Conservation (phyloP, 805 yeast species). For the Zygoascus flipseniorum region DNA sequence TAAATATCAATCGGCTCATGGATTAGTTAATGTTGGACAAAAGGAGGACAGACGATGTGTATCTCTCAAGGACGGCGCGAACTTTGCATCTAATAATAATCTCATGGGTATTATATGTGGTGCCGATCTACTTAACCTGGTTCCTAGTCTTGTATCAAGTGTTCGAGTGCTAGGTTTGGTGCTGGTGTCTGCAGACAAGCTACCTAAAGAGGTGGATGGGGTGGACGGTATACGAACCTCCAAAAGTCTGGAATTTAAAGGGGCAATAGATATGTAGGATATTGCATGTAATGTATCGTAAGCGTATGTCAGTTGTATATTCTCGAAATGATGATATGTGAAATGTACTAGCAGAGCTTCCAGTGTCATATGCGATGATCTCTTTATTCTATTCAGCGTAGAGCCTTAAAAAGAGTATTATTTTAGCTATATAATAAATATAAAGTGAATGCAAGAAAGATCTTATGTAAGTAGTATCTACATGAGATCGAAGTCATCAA, state of each 20-base stretch:
- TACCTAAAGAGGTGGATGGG: constrained; percentile 21
- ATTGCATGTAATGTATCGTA: background rate
- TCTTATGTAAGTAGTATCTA: constrained; percentile 10
- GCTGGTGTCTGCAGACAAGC: constrained; percentile 36
- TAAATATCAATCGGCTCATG: constrained; percentile 22
- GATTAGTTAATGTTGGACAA: constrained; percentile 18
- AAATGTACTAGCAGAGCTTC: background rate
- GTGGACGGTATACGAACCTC: constrained; percentile 62
- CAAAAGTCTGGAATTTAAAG: constrained; percentile 59
- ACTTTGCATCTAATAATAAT: constrained; percentile 74
- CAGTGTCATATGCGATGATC: too few species aligned
- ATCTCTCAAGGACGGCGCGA: constrained; percentile 73
- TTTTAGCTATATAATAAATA: background rate
- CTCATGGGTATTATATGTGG: constrained; percentile 78
- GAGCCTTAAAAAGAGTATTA: too few species aligned
- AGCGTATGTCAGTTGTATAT: background rate
- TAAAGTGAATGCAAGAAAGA: background rate
- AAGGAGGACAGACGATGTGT: constrained; percentile 32
- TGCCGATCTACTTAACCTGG: constrained; percentile 55
- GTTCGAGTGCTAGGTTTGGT: constrained; percentile 76
- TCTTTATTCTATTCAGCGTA: too few species aligned
- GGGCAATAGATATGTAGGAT: constrained; percentile 40
- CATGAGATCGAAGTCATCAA: constrained; percentile 52
- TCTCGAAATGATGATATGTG: background rate
- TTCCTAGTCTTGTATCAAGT: constrained; percentile 66